These are phyloP conservation scores for Macrophomina tecta DNA, from an alignment of 2,329 filamentous ascomycete species.

Conservation along the genomic window DNA sequence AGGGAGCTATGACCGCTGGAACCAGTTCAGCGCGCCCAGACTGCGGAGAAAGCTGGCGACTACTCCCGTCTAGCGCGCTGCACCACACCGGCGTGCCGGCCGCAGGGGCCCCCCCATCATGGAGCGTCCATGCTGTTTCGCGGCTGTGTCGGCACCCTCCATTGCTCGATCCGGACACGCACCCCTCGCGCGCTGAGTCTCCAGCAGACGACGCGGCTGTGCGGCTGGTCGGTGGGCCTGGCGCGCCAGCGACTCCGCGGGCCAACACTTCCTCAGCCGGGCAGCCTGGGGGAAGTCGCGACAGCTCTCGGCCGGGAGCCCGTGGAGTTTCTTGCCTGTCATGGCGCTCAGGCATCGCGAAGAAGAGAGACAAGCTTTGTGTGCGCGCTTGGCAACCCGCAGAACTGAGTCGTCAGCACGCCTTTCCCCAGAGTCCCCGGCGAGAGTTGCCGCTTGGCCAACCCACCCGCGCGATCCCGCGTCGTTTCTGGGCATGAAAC, in stretches of 20 bases:
- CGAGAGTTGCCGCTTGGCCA: constrained; percentile 7
- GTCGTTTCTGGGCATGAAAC: constrained; percentile 16
- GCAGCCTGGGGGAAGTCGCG: no score
- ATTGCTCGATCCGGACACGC: no score
- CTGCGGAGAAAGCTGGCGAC: background rate
- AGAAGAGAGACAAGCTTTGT: background rate
- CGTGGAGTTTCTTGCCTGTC: constrained; percentile 2
- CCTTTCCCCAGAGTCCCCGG: constrained; percentile 6
- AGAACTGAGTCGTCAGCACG: background rate
- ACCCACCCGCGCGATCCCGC: background rate
- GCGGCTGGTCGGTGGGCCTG: no score
- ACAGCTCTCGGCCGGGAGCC: no score
- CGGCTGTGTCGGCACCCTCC: no score
- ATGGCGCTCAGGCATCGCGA: background rate
- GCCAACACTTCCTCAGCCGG: no score
- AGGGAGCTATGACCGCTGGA: background rate
- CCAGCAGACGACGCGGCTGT: no score
- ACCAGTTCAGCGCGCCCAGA: background rate
- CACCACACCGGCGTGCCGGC: background rate
- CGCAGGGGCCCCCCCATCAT: background rate
- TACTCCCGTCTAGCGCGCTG: background rate
- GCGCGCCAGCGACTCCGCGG: no score
- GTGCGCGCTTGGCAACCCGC: constrained; percentile 9
- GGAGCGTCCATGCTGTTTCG: no score
- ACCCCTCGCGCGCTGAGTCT: no score